Base-by-base conservation (phyloP, 768 basidiomycete species). In the Agrocybe praecox region DNA sequence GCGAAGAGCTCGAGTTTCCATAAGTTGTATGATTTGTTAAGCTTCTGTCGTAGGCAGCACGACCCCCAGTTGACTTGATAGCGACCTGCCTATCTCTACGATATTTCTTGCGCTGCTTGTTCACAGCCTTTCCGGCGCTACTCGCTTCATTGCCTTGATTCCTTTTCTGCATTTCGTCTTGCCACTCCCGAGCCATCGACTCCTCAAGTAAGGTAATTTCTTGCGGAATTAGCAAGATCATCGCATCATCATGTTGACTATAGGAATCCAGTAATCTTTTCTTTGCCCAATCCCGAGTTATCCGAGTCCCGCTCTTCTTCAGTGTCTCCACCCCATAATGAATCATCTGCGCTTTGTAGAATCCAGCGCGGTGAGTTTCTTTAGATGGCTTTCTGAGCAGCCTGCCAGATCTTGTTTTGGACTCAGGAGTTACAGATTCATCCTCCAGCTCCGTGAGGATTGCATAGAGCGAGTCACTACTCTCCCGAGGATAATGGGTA, bases 281-380 rank as follows among this genome's bases (percentile, higher is more conserved):
- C 57, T 69, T 71, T 24, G 69, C 68, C 1, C 63, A 46, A 4
- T 62, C 63, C 46, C 61, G n/a, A n/a, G n/a, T n/a, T n/a, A n/a
- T n/a, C n/a, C n/a, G n/a, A n/a, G n/a, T n/a, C n/a, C n/a, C n/a
- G n/a, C n/a, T 62, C 14, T 62, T 65, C 60, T 68, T 70, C n/a
- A 58, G 58, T 24, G 57, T 54, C 52, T 65, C 63, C 14, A 71
- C 53, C 4, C 69, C 70, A 49, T 73, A 68, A 49, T 70, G 69
- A 14, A 66, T 14, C 15, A 69, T 60, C 47, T 73, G 70, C 11
- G 65, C 66, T 36, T 51, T 21, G 48, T 71, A 71, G 46, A 69
- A 71, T 40, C 12, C 6, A n/a, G 36, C 6, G 36, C 12, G 5
- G n/a, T 14, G 36, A 14, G 36, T 15, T 3, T 40, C 36, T n/a